phyloP scores from a whole-genome alignment of 306 rosid species.

The Cicer pinnatifidum region DNA sequence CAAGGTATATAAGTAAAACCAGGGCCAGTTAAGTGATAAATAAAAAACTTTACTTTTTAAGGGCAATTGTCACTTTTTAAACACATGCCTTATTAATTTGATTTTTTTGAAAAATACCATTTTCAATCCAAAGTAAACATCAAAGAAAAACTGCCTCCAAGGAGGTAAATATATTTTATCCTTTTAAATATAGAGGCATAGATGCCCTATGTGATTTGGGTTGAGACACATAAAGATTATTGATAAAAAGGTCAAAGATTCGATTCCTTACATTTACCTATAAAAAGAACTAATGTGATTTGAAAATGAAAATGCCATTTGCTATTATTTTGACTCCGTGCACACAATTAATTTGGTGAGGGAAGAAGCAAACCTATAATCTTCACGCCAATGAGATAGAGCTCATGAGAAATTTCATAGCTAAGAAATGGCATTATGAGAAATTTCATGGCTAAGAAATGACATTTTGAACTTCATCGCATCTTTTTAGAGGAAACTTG shows the following conservation, averaged over 20 bases:
- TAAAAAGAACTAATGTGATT: background rate
- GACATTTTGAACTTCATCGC: background rate
- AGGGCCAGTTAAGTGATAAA: background rate
- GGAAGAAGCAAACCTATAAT: background rate
- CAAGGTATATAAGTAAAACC: background rate
- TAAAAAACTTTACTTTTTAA: background rate
- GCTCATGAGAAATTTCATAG: background rate
- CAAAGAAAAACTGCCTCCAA: background rate
- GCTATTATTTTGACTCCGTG: background rate
- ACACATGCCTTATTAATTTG: slow-evolving; percentile 3
- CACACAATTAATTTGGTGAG: background rate
- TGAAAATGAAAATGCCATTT: background rate
- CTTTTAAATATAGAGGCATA: background rate
- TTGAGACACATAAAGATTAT: too few species aligned
- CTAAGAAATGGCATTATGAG: background rate
- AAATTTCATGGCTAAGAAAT: background rate
- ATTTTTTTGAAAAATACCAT: background rate
- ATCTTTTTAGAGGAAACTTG: background rate
- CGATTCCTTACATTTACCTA: too few species aligned
- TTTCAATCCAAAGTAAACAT: background rate
- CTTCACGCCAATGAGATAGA: background rate
- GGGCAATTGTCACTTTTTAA: background rate
- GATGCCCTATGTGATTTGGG: too few species aligned
- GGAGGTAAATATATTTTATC: background rate
- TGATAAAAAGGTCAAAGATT: too few species aligned